A percentile compares a stretch with the other conserved stretches of the same genome.
phyloP scores from a whole-genome alignment of 306 rosid genomes.

The Ormosia semicastrata region DNA sequence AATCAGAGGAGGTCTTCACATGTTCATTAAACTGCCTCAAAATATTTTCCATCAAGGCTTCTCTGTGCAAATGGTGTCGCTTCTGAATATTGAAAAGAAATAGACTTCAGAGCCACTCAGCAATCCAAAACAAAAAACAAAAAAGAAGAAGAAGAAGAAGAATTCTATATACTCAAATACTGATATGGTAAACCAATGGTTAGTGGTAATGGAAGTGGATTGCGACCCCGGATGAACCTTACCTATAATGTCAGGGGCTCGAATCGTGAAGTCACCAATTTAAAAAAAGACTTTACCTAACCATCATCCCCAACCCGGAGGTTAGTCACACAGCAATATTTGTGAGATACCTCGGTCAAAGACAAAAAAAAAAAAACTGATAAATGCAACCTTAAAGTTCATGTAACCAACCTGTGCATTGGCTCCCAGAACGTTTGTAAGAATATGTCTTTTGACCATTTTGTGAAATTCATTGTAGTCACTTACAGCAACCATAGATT shows the following conservation, averaged over 20 bases:
- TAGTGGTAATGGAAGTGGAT: too few relatives aligned
- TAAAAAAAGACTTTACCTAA: too few relatives aligned
- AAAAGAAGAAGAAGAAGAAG: not conserved
- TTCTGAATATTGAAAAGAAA: slow-evolving; percentile 49
- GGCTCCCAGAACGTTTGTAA: slow-evolving; percentile 66
- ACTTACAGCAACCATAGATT: slow-evolving; percentile 90
- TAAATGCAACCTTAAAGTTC: not conserved
- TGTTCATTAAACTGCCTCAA: slow-evolving; percentile 42
- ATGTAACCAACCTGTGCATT: slow-evolving; percentile 65
- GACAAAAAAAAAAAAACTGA: too few relatives aligned
- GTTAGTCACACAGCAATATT: too few relatives aligned
- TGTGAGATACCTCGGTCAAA: too few relatives aligned
- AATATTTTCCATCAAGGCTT: slow-evolving; percentile 60
- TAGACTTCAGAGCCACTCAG: not conserved
- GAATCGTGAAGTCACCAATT: too few relatives aligned
- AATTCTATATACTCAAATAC: not conserved
- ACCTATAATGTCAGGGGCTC: too few relatives aligned
- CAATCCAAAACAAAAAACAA: not conserved
- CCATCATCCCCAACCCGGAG: too few relatives aligned
- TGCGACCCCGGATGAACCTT: too few relatives aligned
- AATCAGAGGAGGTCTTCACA: slow-evolving; percentile 42
- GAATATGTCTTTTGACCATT: slow-evolving; percentile 60
- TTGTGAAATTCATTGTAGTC: slow-evolving; percentile 92
- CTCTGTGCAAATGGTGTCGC: slow-evolving; percentile 63
- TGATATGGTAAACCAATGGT: not conserved